Percentiles rank a stretch among this genome's conserved stretches.
Evolutionary conservation across 495 filamentous ascomycete species (phyloP).

Genomic region (Annulohypoxylon moriforme): DNA sequence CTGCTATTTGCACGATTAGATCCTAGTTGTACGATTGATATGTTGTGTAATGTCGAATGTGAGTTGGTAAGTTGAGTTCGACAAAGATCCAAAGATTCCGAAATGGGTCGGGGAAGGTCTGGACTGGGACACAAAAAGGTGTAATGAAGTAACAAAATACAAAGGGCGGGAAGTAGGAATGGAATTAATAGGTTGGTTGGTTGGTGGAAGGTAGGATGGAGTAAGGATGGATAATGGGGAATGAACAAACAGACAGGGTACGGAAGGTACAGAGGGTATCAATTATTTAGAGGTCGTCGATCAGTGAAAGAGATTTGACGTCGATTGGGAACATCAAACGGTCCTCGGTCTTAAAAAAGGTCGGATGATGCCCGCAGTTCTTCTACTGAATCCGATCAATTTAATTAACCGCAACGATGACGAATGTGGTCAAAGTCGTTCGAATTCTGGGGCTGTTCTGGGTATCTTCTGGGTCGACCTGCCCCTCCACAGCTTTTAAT

Average conservation of each 20-base stretch:
- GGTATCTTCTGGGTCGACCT: background rate
- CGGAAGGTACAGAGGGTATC: too few species aligned
- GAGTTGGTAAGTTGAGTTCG: slow-evolving; percentile 17
- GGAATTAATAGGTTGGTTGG: slow-evolving; percentile 32
- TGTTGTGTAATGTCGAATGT: slow-evolving; percentile 36
- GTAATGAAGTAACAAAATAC: slow-evolving; percentile 24
- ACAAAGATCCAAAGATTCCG: slow-evolving; percentile 15
- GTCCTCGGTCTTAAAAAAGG: background rate
- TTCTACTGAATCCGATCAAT: slow-evolving; percentile 11
- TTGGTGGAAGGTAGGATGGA: too few species aligned
- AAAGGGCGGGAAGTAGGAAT: slow-evolving; percentile 22
- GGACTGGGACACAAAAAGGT: slow-evolving; percentile 14
- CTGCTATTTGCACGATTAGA: slow-evolving; percentile 33
- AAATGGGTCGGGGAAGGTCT: slow-evolving; percentile 9
- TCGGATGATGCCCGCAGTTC: slow-evolving; percentile 10
- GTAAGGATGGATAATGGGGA: background rate
- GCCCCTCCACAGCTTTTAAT: slow-evolving; percentile 33
- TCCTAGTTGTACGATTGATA: slow-evolving; percentile 37
- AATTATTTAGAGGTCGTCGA: slow-evolving; percentile 34
- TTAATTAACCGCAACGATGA: slow-evolving; percentile 37
- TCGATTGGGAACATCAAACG: slow-evolving; percentile 20
- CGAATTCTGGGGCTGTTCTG: too few species aligned
- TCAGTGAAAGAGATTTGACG: slow-evolving; percentile 42
- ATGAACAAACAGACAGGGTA: background rate
- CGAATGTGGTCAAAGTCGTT: slow-evolving; percentile 36